Evolutionary conservation across 1,139 yeast genomes (phyloP), one percentile per base, ranked within the genome.

Genomic region (Lodderomyces parapsilosis): DNA sequence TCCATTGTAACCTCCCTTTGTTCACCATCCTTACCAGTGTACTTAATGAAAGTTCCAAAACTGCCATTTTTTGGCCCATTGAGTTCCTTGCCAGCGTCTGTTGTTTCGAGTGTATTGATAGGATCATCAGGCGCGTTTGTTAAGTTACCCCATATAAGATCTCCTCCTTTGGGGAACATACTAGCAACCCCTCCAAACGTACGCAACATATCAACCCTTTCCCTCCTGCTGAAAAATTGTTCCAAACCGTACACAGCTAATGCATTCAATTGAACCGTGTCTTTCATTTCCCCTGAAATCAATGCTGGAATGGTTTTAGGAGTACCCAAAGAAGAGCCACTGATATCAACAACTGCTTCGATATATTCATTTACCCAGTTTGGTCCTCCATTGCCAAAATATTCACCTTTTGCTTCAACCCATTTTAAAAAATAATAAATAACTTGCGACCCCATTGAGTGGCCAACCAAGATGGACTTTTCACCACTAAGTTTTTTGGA

Each of bases 81-180:
- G 3, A 40, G 36, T 8, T 44, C 48, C 27, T 41, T 35, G 6
- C 40, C 40, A 10, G 49, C 41, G 25, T 38, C 38, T 28, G 45
- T 36, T 15, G 66, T 63, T 43, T 52, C 54, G 41, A 60, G 58
- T 30, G 65, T 58, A 47, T 69, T 67, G 13, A 68, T 55, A 4
- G 72, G 69, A 56, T 82, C 87, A 58, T 88, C 96, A 0, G 85
- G 85, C 2, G 86, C 80, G 39, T 62, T 52, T 2, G 69, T 61
- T 44, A 72, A 55, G 53, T 80, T 74, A 7, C 97, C 99, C 99
- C 99, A 93, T 35, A 93, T 78, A 6, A 80, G 59, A 36, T 83
- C 83, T 2, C 97, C 98, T 25, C 99, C 99, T 62, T 93, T 93
- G 15, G 99, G 99, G 36, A 93, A 61, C 98, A 93, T 94, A 48